Conservation (phyloP, 2,329 filamentous ascomycete genomes). For the Lecanicillium sp. region DNA sequence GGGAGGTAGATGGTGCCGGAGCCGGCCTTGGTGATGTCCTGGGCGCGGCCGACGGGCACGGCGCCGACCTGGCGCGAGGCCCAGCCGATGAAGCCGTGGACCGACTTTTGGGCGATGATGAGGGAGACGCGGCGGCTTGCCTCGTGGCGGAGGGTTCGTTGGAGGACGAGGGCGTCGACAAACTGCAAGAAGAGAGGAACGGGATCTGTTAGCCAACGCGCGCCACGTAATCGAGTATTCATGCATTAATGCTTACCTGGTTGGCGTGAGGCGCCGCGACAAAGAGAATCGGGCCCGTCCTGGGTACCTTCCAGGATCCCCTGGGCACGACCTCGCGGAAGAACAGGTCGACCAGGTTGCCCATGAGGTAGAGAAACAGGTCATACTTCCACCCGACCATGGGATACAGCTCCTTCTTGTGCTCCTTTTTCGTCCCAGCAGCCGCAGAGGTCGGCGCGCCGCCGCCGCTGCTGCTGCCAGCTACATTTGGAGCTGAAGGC, state of each 20-base stretch:
- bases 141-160: conserved; percentile 82
- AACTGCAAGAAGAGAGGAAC: conserved; percentile 49
- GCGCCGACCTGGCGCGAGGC: conserved; percentile 78
- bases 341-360: conserved; percentile 87
- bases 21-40: conserved; percentile 78
- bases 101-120: conserved; percentile 91
- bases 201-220: too few relatives aligned
- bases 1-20: conserved; percentile 80
- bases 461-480: not conserved
- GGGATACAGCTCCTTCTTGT: conserved; percentile 50
- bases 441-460: not conserved
- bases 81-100: conserved; percentile 86
- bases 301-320: conserved; percentile 90
- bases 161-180: conserved; percentile 88
- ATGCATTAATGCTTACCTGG: conserved; percentile 49
- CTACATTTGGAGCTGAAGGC: not conserved
- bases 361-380: conserved; percentile 68
- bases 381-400: conserved; percentile 73
- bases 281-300: conserved; percentile 82
- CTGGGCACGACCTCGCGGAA: conserved; percentile 96
- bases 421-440: conserved; percentile 8
- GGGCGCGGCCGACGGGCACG: conserved; percentile 85
- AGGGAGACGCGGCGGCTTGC: conserved; percentile 84
- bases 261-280: conserved; percentile 97
- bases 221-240: too few relatives aligned